Evolutionary conservation across 352 stramenopile genomes (phyloP).

Genomic region (Pythium aristosporum): DNA sequence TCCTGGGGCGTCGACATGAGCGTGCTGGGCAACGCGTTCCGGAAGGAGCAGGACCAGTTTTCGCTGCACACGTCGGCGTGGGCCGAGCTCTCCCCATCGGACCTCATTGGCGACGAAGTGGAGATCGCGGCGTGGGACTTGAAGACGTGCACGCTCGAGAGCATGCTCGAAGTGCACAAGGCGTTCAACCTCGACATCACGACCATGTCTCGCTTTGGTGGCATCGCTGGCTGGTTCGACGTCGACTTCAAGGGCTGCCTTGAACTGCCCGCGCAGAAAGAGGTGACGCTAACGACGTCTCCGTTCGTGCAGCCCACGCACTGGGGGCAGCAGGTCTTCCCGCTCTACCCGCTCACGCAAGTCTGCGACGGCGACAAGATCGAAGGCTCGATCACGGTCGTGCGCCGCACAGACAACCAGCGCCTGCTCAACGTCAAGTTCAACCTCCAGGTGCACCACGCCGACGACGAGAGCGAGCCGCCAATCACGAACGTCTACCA

Average conservation of each 20-base stretch:
- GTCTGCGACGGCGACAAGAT: slow-evolving; percentile 82
- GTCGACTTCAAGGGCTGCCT: slow-evolving; percentile 96
- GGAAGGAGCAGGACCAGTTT: slow-evolving; percentile 88
- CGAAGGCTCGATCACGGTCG: slow-evolving; percentile 68
- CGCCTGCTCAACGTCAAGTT: slow-evolving; percentile 90
- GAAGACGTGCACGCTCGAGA: slow-evolving; percentile 81
- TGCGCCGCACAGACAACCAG: slow-evolving; percentile 82
- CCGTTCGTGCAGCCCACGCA: slow-evolving; percentile 89
- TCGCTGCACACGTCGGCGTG: slow-evolving; percentile 85
- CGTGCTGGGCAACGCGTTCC: slow-evolving; percentile 85
- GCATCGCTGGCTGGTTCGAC: slow-evolving; percentile 99
- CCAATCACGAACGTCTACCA: slow-evolving; percentile 72
- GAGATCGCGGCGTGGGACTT: slow-evolving; percentile 83
- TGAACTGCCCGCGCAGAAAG: slow-evolving; percentile 70
- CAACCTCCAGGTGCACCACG: slow-evolving; percentile 66
- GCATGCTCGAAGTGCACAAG: slow-evolving; percentile 76
- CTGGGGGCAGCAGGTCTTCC: slow-evolving; percentile 88
- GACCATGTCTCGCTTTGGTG: slow-evolving; percentile 88
- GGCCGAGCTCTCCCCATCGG: slow-evolving; percentile 66
- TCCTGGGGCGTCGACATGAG: slow-evolving; percentile 98
- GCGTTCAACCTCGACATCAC: slow-evolving; percentile 79
- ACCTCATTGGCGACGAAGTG: slow-evolving; percentile 84
- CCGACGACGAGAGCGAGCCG: slow-evolving; percentile 55
- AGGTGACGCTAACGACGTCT: slow-evolving; percentile 90
- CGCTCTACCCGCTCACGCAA: slow-evolving; percentile 78